These are phyloP conservation scores for Trapa bicornis DNA, from an alignment of 345 rosid species.

Conservation along the genomic window DNA sequence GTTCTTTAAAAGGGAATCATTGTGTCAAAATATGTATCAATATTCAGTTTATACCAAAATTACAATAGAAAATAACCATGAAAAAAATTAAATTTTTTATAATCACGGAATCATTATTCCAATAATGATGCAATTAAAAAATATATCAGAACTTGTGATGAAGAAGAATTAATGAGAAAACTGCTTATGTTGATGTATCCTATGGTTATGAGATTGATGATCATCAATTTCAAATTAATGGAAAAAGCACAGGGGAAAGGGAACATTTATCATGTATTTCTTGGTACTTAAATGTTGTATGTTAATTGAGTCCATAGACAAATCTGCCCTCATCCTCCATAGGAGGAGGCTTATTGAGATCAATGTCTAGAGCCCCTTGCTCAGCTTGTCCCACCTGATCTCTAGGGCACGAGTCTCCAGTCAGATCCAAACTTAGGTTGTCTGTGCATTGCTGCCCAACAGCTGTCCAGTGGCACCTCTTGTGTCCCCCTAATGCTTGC, in stretches of 20 bases:
- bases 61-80: background rate
- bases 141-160: background rate
- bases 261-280: background rate
- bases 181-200: too few species aligned
- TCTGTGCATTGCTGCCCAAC: background rate
- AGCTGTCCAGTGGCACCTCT: constrained; percentile 15
- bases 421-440: background rate
- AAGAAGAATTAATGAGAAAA: background rate
- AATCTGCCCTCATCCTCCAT: constrained; percentile 11
- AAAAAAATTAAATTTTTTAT: background rate
- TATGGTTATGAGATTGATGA: background rate
- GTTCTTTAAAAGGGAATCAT: background rate
- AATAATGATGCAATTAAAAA: background rate
- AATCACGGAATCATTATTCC: too few species aligned
- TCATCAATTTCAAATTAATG: background rate
- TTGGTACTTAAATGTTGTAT: background rate
- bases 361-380: constrained; percentile 10
- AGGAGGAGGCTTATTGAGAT: constrained; percentile 22
- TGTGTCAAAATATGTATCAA: background rate
- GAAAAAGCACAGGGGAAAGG: background rate
- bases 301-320: background rate
- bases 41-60: background rate
- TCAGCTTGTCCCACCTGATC: constrained; percentile 12
- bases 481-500: constrained; percentile 17
- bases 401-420: background rate